phyloP scores from a whole-genome alignment of 805 yeast genomes.

The Cyberlindnera suaveolens region DNA sequence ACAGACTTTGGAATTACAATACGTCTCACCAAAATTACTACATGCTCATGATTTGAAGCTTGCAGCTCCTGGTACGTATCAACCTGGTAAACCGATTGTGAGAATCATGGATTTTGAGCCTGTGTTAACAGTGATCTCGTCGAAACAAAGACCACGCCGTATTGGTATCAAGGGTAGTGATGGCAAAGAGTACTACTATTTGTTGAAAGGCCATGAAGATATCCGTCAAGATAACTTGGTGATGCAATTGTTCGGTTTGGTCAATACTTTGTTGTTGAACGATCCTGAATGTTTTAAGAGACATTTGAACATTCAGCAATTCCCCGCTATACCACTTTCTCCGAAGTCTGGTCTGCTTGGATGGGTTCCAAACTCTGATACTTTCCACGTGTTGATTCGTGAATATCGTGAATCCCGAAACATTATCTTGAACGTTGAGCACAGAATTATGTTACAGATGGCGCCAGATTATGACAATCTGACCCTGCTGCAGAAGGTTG shows the following conservation, averaged over 20 bases:
- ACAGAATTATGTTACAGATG: constrained; percentile 94
- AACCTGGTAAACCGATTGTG: constrained; percentile 74
- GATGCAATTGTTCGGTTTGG: constrained; percentile 95
- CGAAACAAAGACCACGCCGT: constrained; percentile 94
- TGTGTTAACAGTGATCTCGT: constrained; percentile 77
- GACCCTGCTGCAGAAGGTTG: constrained; percentile 87
- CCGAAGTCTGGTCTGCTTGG: constrained; percentile 96
- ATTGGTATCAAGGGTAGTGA: constrained; percentile 78
- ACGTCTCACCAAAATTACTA: constrained; percentile 85
- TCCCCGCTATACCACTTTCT: constrained; percentile 90
- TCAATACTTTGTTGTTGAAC: constrained; percentile 79
- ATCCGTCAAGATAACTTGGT: constrained; percentile 95
- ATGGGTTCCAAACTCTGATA: constrained; percentile 97
- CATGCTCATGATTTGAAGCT: constrained; percentile 73
- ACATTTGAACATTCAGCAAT: constrained; percentile 87
- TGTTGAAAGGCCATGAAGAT: constrained; percentile 94
- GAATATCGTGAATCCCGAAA: constrained; percentile 91
- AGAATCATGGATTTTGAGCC: constrained; percentile 75
- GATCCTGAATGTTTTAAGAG: constrained; percentile 96
- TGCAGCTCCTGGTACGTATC: constrained; percentile 92
- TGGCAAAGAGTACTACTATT: constrained; percentile 81
- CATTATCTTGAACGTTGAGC: constrained; percentile 86
- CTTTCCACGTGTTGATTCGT: constrained; percentile 86
- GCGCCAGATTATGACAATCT: constrained; percentile 90
- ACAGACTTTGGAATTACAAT: constrained; percentile 81